Conservation (phyloP, 805 yeast species). For the Pichia californica region DNA sequence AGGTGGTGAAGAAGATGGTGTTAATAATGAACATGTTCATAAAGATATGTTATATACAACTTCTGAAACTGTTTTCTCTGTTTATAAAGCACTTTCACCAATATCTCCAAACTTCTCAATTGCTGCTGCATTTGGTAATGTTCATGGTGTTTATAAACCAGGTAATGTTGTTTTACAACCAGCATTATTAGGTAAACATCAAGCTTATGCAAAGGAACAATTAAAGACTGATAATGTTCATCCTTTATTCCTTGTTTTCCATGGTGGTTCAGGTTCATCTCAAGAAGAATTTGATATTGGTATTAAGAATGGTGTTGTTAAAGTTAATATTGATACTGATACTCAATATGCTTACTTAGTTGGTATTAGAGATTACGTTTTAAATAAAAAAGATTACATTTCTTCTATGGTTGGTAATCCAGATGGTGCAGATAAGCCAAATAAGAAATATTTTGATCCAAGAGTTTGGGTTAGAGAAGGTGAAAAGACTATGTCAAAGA, state of each 20-base stretch:
- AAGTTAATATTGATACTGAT: conserved; percentile 99
- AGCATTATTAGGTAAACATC: conserved; percentile 92
- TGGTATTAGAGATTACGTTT: conserved; percentile 97
- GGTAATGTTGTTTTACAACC: conserved; percentile 96
- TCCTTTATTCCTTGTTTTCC: conserved; percentile 97
- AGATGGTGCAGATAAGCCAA: conserved; percentile 98
- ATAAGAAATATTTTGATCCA: conserved; percentile 99
- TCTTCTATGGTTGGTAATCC: conserved; percentile 94
- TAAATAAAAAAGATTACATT: conserved; percentile 93
- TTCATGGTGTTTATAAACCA: conserved; percentile 99
- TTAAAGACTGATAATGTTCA: conserved; percentile 41
- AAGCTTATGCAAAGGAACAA: conserved; percentile 74
- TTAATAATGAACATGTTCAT: conserved; percentile 91
- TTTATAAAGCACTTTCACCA: conserved; percentile 82
- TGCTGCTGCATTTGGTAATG: conserved; percentile 99
- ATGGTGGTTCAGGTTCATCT: conserved; percentile 99
- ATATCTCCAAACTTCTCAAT: conserved; percentile 97
- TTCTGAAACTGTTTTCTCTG: conserved; percentile 90
- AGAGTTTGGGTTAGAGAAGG: conserved; percentile 99
- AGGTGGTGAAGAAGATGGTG: conserved; percentile 99
- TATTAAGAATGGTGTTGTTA: conserved; percentile 90
- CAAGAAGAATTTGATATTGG: conserved; percentile 88
- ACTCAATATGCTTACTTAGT: conserved; percentile 95
- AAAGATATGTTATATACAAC: conserved; percentile 86
- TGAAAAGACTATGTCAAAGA: conserved; percentile 93